Evolutionary conservation across 257 asterid genomes (phyloP).

Genomic region (Solanum pimpinellifolium): DNA sequence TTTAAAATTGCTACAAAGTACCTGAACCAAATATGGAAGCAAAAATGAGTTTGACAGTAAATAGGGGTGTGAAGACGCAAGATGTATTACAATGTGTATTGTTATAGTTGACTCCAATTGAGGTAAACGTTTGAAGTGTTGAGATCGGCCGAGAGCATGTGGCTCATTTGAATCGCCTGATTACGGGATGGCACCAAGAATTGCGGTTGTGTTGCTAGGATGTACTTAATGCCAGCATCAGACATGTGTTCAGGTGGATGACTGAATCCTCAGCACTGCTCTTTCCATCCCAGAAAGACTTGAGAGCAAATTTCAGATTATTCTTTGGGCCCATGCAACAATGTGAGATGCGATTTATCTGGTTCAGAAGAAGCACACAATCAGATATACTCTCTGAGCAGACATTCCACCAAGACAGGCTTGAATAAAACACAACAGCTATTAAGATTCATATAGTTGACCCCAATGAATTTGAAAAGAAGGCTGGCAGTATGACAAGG

Average conservation of each 20-base stretch:
- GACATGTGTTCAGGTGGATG: conserved; percentile 50
- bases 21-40: no score
- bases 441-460: background rate
- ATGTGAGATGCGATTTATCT: conserved; percentile 46
- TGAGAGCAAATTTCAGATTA: conserved; percentile 44
- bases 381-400: background rate
- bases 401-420: background rate
- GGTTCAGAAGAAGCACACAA: background rate
- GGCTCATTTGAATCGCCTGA: no score
- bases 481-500: no score
- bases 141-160: no score
- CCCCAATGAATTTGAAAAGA: background rate
- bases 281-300: conserved; percentile 48
- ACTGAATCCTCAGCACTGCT: conserved; percentile 42
- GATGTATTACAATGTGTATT: no score
- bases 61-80: no score
- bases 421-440: background rate
- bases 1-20: no score
- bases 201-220: conserved; percentile 43
- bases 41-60: no score
- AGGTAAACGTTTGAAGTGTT: no score
- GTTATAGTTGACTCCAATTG: no score
- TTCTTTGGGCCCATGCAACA: conserved; percentile 48
- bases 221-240: conserved; percentile 39
- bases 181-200: conserved; percentile 44